phyloP scores from a whole-genome alignment of 495 filamentous ascomycete genomes.

The Chaetomidium leptoderma region DNA sequence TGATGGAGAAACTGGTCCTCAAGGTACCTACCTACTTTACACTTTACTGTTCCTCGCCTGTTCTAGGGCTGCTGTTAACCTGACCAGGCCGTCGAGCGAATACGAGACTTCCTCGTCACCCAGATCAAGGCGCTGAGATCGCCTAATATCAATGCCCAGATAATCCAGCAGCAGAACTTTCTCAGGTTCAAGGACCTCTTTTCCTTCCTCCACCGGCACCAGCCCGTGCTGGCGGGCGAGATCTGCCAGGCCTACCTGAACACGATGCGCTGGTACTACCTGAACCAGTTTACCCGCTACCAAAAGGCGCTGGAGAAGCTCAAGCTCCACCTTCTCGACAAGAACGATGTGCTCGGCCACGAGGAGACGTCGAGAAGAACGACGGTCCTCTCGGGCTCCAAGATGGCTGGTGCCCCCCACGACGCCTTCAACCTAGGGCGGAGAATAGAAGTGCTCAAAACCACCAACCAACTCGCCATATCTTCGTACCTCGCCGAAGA shows the following conservation, averaged over 20 bases:
- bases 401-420: slow-evolving; percentile 58
- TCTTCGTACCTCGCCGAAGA: slow-evolving; percentile 83
- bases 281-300: slow-evolving; percentile 87
- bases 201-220: slow-evolving; percentile 73
- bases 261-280: slow-evolving; percentile 98
- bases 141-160: slow-evolving; percentile 92
- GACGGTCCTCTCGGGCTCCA: slow-evolving; percentile 43
- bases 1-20: slow-evolving; percentile 74
- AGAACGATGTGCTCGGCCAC: slow-evolving; percentile 76
- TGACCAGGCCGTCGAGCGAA: slow-evolving; percentile 76
- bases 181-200: slow-evolving; percentile 83
- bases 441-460: slow-evolving; percentile 72
- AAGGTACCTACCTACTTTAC: no score
- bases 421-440: slow-evolving; percentile 86
- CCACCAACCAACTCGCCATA: slow-evolving; percentile 64
- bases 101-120: slow-evolving; percentile 86
- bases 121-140: slow-evolving; percentile 91
- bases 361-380: slow-evolving; percentile 64
- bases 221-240: slow-evolving; percentile 73
- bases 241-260: slow-evolving; percentile 94
- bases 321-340: slow-evolving; percentile 75
- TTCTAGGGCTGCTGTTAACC: slow-evolving; percentile 13
- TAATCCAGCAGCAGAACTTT: slow-evolving; percentile 88
- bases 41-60: neutral
- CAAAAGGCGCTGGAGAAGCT: slow-evolving; percentile 76